Base-by-base conservation (phyloP, 2,329 filamentous ascomycete genomes). In the Cladosporium sp. region DNA sequence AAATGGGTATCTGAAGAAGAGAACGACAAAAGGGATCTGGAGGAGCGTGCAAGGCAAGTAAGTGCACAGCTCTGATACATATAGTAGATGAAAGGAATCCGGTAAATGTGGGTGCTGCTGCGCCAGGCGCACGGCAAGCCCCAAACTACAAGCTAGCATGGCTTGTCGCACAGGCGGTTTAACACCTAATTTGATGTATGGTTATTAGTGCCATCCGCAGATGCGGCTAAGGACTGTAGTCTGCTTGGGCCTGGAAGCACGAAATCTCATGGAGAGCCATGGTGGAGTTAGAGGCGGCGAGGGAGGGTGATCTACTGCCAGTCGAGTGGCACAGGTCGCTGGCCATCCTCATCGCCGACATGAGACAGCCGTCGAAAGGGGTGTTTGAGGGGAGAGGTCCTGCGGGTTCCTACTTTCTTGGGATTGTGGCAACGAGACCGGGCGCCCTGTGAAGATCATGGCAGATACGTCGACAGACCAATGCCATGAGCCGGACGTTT, bases 1-100 rank as follows among this genome's bases (percentile, higher is more conserved):
- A 43, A 35, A 49, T 18, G 49, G 49, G 49, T 51, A 51, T 51
- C 49, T 51, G n/a, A n/a, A 32, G n/a, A 32, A 32, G 30, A 12
- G 30, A 32, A 32, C 30, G 30, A n/a, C n/a, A n/a, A n/a, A n/a
- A n/a, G n/a, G n/a, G n/a, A n/a, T n/a, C n/a, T n/a, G n/a, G n/a
- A n/a, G n/a, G n/a, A n/a, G n/a, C n/a, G n/a, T n/a, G n/a, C n/a
- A n/a, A n/a, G n/a, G n/a, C n/a, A n/a, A n/a, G n/a, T n/a, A n/a
- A n/a, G n/a, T n/a, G n/a, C n/a, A n/a, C n/a, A n/a, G n/a, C n/a
- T n/a, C n/a, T n/a, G n/a, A n/a, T n/a, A n/a, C n/a, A n/a, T n/a
- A n/a, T n/a, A n/a, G n/a, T n/a, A n/a, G n/a, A n/a, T n/a, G n/a
- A n/a, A n/a, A n/a, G n/a, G n/a, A n/a, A n/a, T n/a, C n/a, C n/a